These are phyloP conservation scores for Auriscalpium vulgare DNA, from an alignment of 768 basidiomycete genomes.

Conservation along the genomic window DNA sequence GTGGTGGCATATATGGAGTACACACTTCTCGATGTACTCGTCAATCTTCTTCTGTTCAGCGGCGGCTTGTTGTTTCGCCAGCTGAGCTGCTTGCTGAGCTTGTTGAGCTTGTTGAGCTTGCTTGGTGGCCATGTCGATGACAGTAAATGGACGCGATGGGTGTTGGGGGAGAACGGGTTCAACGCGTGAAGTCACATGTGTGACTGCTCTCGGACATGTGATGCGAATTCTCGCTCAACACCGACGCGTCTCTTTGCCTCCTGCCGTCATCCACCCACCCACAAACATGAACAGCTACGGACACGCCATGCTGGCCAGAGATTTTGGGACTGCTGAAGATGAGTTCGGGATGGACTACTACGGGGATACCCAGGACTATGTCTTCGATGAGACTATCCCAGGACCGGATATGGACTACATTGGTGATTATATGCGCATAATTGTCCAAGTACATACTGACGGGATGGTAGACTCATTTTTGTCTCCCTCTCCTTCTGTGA, in stretches of 20 bases:
- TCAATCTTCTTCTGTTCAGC: constrained; percentile 34
- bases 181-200: neutral
- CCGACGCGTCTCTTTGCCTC: neutral
- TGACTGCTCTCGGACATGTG: constrained; percentile 6
- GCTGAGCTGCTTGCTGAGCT: neutral
- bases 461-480: neutral
- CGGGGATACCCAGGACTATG: neutral
- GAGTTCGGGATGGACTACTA: neutral
- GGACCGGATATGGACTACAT: neutral
- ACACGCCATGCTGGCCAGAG: neutral
- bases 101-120: neutral
- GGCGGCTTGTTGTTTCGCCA: constrained; percentile 14
- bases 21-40: constrained; percentile 74
- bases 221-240: constrained; percentile 7
- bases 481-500: neutral
- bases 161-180: neutral
- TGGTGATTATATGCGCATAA: neutral
- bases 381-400: neutral
- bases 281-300: neutral
- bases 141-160: neutral
- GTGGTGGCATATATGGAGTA: constrained; percentile 11
- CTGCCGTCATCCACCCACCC: neutral
- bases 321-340: neutral
- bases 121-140: constrained; percentile 10
- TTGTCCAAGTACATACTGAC: too few species aligned